Base-by-base conservation (phyloP, 179 eudicot species). In the Corrigiola litoralis region DNA sequence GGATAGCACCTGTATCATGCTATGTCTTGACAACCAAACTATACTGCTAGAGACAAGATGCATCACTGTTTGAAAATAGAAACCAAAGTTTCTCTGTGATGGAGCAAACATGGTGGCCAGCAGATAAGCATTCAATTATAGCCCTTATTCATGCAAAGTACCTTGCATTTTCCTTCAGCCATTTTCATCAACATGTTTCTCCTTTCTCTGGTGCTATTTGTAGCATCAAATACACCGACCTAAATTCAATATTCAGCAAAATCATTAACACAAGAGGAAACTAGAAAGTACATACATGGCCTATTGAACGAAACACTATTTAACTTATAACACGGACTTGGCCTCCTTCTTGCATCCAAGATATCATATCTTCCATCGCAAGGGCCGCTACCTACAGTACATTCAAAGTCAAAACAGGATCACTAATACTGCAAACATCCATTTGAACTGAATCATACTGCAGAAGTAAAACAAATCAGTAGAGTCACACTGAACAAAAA, bases 81-180 rank as follows among this genome's bases (percentile, higher is more conserved):
- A 32, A 36, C 4, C 28, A 60, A 61, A 2, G 41, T 28, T 28
- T 42, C 53, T 63, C 17, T 28, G 38, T 63, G 9, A 21, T 10
- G 55, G 21, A 45, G 32, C 29, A 63, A 36, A 16, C 17, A 32
- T 17, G 28, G 11, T n/a, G 40, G 27, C 12, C 21, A 42, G 46
- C 48, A 10, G 33, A 13, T 34, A 55, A 21, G 31, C 31, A n/a
- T n/a, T n/a, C n/a, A n/a, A n/a, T n/a, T n/a, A n/a, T n/a, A n/a
- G n/a, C n/a, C n/a, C n/a, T n/a, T n/a, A n/a, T n/a, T n/a, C n/a
- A n/a, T n/a, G n/a, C n/a, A n/a, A 25, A 10, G 34, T 77, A 95
- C 99, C 99, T 95, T 95, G 97, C 99, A 95, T 54, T 84, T 91
- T 61, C 99, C 99, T 82, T 91, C 99, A 70, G 99, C 99, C 96